Conservation (phyloP, 108 stramenopile species). For the Cyclotella baltica region DNA sequence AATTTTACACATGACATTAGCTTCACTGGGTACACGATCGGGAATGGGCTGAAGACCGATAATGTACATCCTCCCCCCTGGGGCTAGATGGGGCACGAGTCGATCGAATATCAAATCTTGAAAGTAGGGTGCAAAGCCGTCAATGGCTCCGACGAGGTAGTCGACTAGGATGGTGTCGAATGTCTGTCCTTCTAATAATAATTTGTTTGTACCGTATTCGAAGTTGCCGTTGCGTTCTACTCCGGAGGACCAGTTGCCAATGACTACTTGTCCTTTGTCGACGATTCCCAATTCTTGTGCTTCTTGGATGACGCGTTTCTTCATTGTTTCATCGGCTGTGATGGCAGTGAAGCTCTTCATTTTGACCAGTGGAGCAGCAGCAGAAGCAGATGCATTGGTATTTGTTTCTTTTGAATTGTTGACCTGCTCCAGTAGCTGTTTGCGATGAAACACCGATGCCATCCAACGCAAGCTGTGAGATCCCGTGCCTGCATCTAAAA, state of each 20-base stretch:
- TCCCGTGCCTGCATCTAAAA: slow-evolving; percentile 96
- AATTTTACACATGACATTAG: slow-evolving; percentile 87
- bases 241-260: slow-evolving; percentile 89
- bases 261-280: slow-evolving; percentile 70
- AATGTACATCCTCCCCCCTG: slow-evolving; percentile 91
- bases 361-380: slow-evolving; percentile 39
- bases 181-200: slow-evolving; percentile 30
- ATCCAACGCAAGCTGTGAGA: slow-evolving; percentile 94
- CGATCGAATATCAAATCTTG: slow-evolving; percentile 92
- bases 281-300: slow-evolving; percentile 63
- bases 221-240: slow-evolving; percentile 26
- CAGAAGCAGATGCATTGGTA: too few species aligned
- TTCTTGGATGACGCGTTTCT: slow-evolving; percentile 66
- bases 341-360: slow-evolving; percentile 80
- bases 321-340: slow-evolving; percentile 88
- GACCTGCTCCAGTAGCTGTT: slow-evolving; percentile 39
- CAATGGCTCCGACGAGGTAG: slow-evolving; percentile 97
- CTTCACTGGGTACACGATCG: slow-evolving; percentile 68
- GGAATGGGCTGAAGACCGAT: slow-evolving; percentile 94
- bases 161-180: slow-evolving; percentile 93
- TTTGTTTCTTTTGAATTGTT: slow-evolving; percentile 22
- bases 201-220: slow-evolving; percentile 11
- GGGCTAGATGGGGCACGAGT: slow-evolving; percentile 76
- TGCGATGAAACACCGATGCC: slow-evolving; percentile 66
- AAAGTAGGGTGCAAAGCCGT: slow-evolving; percentile 94